A percentile compares a stretch with the other conserved stretches of the same genome.
phyloP scores from a whole-genome alignment of 495 filamentous ascomycete species.

The Collariella sp. region DNA sequence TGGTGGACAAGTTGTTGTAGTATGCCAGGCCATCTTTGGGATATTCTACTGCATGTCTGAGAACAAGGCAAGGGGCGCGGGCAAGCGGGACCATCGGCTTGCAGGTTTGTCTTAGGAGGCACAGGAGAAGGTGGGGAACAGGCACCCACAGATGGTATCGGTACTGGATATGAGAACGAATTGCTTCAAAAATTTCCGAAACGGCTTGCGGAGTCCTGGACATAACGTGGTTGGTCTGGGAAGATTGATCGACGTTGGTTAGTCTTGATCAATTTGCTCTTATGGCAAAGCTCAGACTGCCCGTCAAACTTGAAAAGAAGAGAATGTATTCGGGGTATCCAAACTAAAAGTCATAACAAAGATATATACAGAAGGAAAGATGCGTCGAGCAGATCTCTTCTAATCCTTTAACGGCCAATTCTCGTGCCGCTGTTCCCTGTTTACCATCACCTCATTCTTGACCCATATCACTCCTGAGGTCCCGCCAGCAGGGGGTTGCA shows the following conservation, averaged over 20 bases:
- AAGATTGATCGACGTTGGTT: no score
- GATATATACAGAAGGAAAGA: neutral
- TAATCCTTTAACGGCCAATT: no score
- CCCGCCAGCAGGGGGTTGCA: no score
- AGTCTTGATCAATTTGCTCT: no score
- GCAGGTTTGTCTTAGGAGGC: slow-evolving; percentile 43
- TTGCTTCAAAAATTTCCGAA: no score
- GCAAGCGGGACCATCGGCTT: slow-evolving; percentile 44
- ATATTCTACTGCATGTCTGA: slow-evolving; percentile 46
- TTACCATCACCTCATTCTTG: no score
- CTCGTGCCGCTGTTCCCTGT: no score
- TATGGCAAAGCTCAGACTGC: no score
- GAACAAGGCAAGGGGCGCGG: slow-evolving; percentile 42
- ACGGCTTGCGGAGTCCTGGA: no score
- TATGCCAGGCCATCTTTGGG: slow-evolving; percentile 38
- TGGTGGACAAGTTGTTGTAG: slow-evolving; percentile 35
- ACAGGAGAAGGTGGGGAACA: slow-evolving; percentile 41
- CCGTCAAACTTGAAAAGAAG: neutral
- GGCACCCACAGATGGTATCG: slow-evolving; percentile 48
- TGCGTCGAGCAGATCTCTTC: no score
- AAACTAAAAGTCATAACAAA: neutral
- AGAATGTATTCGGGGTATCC: neutral
- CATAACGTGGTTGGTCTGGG: no score
- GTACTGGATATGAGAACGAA: slow-evolving; percentile 29
- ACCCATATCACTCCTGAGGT: no score